Base-by-base conservation (phyloP, 352 stramenopile species). In the Phytophthora ramorum region DNA sequence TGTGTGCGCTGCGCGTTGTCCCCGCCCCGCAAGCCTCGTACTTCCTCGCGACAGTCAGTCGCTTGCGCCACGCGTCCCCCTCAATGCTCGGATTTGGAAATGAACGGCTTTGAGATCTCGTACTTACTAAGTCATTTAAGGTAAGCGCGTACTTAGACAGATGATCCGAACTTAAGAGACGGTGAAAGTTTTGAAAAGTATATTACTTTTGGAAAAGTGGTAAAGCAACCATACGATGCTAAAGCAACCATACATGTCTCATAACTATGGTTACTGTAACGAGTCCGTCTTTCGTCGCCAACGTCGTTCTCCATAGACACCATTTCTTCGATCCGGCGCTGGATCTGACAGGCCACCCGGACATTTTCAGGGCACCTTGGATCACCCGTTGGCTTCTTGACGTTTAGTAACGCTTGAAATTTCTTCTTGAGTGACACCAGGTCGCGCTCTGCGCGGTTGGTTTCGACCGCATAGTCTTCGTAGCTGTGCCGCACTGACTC, bases 181-280 rank as follows among this genome's bases (percentile, higher is more conserved):
- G 10, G 34, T 40, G 34, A n/a, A 40, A 40, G 34, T 40, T 40
- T 40, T 40, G 34, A 40, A 40, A 40, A 40, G 34, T 40, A 40
- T 40, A 40, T 10, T 40, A 40, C 4, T 41, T 41, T 41, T 10
- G 16, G n/a, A n/a, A n/a, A n/a, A 41, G 35, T 24, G 22, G 1
- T 41, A 41, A 41, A 41, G 35, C 10, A 41, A 41, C 35, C 35
- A 41, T 41, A 41, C 8, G 35, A 24, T 41, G 35, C 9, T 41
- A 41, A 41, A 41, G 35, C 35, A 41, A 41, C 35, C 35, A 41
- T 41, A n/a, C 35, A 41, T 41, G 35, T 41, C 7, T 41, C 35
- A 41, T 41, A 41, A 14, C 16, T 41, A 41, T n/a, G 10, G 35
- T 41, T 41, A 8, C 35, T 10, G 35, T 17, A 41, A 13, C 35